A percentile compares a stretch with the other conserved stretches of the same genome.
Evolutionary conservation across 352 stramenopile genomes (phyloP).

Genomic region (Thalassiosira exigua): DNA sequence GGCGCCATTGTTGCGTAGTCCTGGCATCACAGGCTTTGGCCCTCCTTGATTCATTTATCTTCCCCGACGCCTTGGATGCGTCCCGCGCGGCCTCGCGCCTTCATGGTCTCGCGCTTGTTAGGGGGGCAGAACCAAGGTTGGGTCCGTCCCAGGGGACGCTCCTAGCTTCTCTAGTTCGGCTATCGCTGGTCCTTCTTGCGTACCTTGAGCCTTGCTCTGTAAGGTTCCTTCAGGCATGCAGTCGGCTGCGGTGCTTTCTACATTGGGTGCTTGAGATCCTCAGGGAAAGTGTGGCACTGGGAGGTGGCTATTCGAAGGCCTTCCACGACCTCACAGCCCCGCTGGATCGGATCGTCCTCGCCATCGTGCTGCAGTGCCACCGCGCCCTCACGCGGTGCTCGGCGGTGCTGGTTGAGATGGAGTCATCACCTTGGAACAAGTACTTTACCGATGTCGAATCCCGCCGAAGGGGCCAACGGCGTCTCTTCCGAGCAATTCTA

Average conservation of each 20-base stretch:
- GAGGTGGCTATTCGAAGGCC: slow-evolving; percentile 63
- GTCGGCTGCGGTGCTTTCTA: slow-evolving; percentile 79
- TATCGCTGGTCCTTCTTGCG: slow-evolving; percentile 78
- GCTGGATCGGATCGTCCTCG: slow-evolving; percentile 77
- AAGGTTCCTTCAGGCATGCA: slow-evolving; percentile 78
- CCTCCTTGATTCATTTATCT: slow-evolving; percentile 85
- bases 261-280: slow-evolving; percentile 79
- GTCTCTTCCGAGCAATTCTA: slow-evolving; percentile 57
- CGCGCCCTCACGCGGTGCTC: slow-evolving; percentile 74
- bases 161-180: slow-evolving; percentile 71
- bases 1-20: slow-evolving; percentile 70
- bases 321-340: slow-evolving; percentile 76
- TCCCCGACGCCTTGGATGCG: slow-evolving; percentile 80
- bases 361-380: slow-evolving; percentile 80
- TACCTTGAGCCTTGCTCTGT: slow-evolving; percentile 81
- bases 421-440: slow-evolving; percentile 61
- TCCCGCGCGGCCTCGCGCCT: slow-evolving; percentile 67
- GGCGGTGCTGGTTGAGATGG: slow-evolving; percentile 74
- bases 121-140: slow-evolving; percentile 75
- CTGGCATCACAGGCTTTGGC: slow-evolving; percentile 76
- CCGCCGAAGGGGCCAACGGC: slow-evolving; percentile 54
- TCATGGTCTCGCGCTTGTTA: slow-evolving; percentile 78
- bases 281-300: slow-evolving; percentile 72
- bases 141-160: slow-evolving; percentile 79
- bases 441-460: slow-evolving; percentile 75